Conservation (phyloP, 2,329 filamentous ascomycete species). For the Chalaropsis thielavioides region DNA sequence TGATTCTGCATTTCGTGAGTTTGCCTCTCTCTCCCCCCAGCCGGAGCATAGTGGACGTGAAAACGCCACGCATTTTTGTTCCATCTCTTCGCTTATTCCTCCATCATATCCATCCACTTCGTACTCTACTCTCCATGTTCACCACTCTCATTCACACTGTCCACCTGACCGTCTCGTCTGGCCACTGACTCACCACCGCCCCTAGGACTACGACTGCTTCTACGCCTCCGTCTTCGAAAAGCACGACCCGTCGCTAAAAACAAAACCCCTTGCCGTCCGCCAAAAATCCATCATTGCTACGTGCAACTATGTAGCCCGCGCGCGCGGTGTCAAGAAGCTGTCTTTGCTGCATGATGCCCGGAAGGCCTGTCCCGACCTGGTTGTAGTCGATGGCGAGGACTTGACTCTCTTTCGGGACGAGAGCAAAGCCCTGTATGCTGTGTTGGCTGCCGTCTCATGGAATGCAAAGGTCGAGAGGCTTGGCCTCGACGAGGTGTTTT, state of each 20-base stretch:
- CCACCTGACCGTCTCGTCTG: too few relatives aligned
- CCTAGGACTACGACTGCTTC: slow-evolving; percentile 73
- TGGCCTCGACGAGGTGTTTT: slow-evolving; percentile 74
- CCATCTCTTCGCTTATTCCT: not conserved
- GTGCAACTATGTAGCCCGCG: slow-evolving; percentile 83
- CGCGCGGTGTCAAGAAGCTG: slow-evolving; percentile 61
- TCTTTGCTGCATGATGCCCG: slow-evolving; percentile 74
- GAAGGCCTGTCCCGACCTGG: slow-evolving; percentile 64
- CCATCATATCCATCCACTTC: too few relatives aligned
- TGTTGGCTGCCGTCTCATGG: slow-evolving; percentile 64
- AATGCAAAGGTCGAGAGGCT: slow-evolving; percentile 62
- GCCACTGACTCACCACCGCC: not conserved
- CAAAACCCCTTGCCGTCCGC: slow-evolving; percentile 65
- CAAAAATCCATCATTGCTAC: slow-evolving; percentile 90
- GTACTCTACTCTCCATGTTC: too few relatives aligned
- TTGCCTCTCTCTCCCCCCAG: not conserved
- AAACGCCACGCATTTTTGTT: too few relatives aligned
- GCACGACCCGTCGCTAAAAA: slow-evolving; percentile 57
- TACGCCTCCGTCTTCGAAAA: slow-evolving; percentile 85
- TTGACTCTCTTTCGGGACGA: slow-evolving; percentile 71
- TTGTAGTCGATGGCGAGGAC: slow-evolving; percentile 78
- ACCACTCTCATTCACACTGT: too few relatives aligned
- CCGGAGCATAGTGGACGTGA: not conserved
- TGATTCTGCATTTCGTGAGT: slow-evolving; percentile 17
- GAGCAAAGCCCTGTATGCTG: slow-evolving; percentile 65